Conservation (phyloP, 306 rosid species). For the Prosopis cineraria region DNA sequence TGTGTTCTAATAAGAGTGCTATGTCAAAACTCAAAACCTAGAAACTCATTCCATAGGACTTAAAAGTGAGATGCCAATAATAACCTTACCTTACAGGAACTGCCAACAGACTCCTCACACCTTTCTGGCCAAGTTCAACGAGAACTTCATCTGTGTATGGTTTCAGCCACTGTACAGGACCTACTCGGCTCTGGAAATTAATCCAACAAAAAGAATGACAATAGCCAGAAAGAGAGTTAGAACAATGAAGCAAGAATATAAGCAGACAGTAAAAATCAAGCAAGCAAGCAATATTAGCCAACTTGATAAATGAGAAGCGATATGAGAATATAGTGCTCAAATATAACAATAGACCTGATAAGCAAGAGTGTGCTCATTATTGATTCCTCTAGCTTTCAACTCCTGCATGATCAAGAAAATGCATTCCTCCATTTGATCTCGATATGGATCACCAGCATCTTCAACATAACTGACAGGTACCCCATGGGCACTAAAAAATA, state of each 20-base stretch:
- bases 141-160: constrained; percentile 97
- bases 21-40: background rate
- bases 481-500: constrained; percentile 99
- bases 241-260: constrained; percentile 13
- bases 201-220: constrained; percentile 38
- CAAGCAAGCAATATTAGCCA: constrained; percentile 6
- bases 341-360: constrained; percentile 70
- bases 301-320: constrained; percentile 1
- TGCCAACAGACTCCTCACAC: constrained; percentile 89
- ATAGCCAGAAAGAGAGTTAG: background rate
- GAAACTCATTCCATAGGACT: background rate
- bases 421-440: constrained; percentile 97
- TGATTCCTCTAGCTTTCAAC: constrained; percentile 83
- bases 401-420: constrained; percentile 91
- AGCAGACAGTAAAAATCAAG: constrained; percentile 4
- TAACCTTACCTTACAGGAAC: constrained; percentile 88
- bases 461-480: constrained; percentile 95
- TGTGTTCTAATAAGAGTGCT: background rate
- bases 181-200: constrained; percentile 88
- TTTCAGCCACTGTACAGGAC: constrained; percentile 98
- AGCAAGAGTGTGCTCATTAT: constrained; percentile 89
- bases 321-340: background rate
- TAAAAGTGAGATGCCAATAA: constrained; percentile 11
- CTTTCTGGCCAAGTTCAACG: constrained; percentile 95
- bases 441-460: constrained; percentile 97